Evolutionary conservation across 2,329 filamentous ascomycete species (phyloP), one percentile per base, ranked within the genome.

Genomic region (Cladobotryum protrusum): DNA sequence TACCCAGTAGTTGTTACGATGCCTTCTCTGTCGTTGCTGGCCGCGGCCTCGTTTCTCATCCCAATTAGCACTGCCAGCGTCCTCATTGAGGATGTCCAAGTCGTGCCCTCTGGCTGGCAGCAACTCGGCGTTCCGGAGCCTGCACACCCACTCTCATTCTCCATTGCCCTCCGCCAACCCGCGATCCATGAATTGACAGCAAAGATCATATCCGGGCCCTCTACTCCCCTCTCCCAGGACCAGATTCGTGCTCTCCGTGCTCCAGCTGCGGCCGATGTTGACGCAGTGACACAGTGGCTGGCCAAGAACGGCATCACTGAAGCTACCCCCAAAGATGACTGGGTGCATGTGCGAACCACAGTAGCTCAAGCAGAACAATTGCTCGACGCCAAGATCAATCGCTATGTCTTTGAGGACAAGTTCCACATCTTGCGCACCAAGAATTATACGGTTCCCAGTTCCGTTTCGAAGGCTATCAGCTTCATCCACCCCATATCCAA

Each of bases 401-500:
- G 66, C 32, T 78, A 76, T 55, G 61, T 69, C 9, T 76, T 72
- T 53, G 55, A 65, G 4, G 61, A 60, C 34, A 59, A 65, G 37
- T 52, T 57, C 4, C 62, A 68, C 1, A 66, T 75, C 3, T 61
- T 78, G 3, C 69, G 76, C 12, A 69, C 75, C 5, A 67, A 59
- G 11, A 62, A 70, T 17, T 78, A 79, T 55, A 66, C 65, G 2
- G 60, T 78, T 2, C 75, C 76, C 0, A 63, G 63, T 4, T 54
- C 59, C 4, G 62, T 78, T 5, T 57, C 62, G 1, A 56, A 61
- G 2, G 59, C 66, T 49, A 66, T 78, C 48, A 67, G 66, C 48
- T 78, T 78, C 52, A 63, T 78, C 32, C 69, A 75, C 40, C 75
- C 76, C 0, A 60, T 78, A 40, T 63, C 68, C 49, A 73, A 77